These are phyloP conservation scores for Fusarium paranaense DNA, from an alignment of 2,329 filamentous ascomycete genomes.

Conservation along the genomic window DNA sequence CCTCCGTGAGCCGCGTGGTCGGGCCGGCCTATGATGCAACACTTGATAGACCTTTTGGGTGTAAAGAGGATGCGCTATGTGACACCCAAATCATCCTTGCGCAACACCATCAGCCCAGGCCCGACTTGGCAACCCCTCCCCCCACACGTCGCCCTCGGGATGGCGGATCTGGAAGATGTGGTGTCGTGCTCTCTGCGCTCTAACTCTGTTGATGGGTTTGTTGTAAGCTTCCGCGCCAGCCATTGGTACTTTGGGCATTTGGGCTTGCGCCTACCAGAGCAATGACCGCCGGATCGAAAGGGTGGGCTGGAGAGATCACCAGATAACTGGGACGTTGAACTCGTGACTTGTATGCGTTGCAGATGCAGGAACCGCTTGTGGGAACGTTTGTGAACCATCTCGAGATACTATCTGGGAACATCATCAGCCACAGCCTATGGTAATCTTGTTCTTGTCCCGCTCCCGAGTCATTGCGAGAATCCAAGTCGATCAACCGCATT, in stretches of 20 bases:
- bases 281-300: constrained; percentile 15
- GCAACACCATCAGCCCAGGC: constrained; percentile 24
- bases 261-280: constrained; percentile 6
- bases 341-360: constrained; percentile 24
- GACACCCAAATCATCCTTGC: constrained; percentile 32
- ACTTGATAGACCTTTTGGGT: constrained; percentile 30
- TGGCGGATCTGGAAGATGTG: constrained; percentile 13
- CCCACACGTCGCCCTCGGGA: constrained; percentile 27
- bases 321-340: constrained; percentile 27
- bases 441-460: background rate
- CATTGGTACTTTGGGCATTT: background rate
- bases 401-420: constrained; percentile 20
- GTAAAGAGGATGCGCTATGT: constrained; percentile 22
- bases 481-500: constrained; percentile 3
- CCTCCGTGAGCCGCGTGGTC: constrained; percentile 29
- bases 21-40: constrained; percentile 42
- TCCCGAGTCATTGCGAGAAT: constrained; percentile 4
- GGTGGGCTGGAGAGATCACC: constrained; percentile 27
- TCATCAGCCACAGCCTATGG: constrained; percentile 1
- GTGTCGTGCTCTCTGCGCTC: constrained; percentile 30
- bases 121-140: constrained; percentile 26
- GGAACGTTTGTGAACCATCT: constrained; percentile 12
- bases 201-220: constrained; percentile 7
- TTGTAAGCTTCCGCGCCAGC: background rate
- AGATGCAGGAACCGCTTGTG: constrained; percentile 37